Base-by-base conservation (phyloP, 2,329 filamentous ascomycete species). In the Arachnopeziza araneosa region DNA sequence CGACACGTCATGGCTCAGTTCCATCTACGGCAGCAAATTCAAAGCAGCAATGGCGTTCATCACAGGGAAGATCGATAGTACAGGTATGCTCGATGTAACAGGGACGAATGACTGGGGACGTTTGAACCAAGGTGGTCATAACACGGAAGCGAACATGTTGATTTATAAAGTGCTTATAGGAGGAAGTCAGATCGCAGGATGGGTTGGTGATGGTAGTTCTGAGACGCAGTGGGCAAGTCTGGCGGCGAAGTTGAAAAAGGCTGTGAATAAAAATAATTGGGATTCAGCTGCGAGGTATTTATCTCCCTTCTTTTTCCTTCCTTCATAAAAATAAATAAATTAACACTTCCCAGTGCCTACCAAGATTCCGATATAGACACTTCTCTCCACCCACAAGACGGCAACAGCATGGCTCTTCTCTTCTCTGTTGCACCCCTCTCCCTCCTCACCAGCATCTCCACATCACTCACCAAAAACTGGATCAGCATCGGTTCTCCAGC, bases 301-400 rank as follows among this genome's bases (percentile, higher is more conserved):
- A 22, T 24, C 24, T 32, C 49, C 21, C 19, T 12, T 19, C 48
- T 44, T 17, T 21, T 22, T 12, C 17, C 48, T 44, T 17, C 14
- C 30, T 21, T 44, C 21, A 32, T 32, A 32, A 22, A 6, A 72
- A 36, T 63, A 44, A 62, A 53, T 8, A 48, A 19, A 21, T 10
- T 48, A 22, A 54, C 9, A 24, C 19, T 14, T 17, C 5, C 49
- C 36, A 69, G 69, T n/a, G 68, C 68, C 36, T 71, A 67, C 56
- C 65, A 68, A 60, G 61, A 71, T 30, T 66, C 57, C 58, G 77
- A 78, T 48, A 80, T 78, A 69, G 84, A 83, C 63, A 79, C 77
- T 1, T 75, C 76, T 0, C 73, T 88, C 2, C 75, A 82, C 62
- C 83, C 84, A 0, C 83, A 88, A 72, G 83, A 86, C 63, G 83